These are phyloP conservation scores for Rhynchospora pubera DNA, from an alignment of 176 grass and related monocot species.

Conservation along the genomic window DNA sequence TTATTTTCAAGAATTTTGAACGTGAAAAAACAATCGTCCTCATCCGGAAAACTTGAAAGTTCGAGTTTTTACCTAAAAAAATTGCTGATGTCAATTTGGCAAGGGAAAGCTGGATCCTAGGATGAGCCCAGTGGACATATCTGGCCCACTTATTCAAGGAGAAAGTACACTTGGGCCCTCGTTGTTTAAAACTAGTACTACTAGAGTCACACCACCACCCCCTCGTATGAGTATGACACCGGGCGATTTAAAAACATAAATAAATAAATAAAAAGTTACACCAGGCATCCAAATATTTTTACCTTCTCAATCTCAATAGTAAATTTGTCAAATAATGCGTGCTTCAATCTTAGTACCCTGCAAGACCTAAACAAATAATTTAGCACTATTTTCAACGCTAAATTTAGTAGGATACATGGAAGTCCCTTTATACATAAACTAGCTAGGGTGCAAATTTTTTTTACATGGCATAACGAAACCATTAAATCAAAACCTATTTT, in stretches of 20 bases:
- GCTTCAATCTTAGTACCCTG: too few species aligned
- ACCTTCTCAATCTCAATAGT: not conserved
- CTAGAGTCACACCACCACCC: not conserved
- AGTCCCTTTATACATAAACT: too few species aligned
- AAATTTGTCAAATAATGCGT: not conserved
- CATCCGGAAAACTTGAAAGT: not conserved
- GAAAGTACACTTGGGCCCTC: not conserved
- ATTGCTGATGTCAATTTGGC: not conserved
- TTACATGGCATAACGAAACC: not conserved
- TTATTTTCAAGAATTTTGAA: not conserved
- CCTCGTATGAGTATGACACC: too few species aligned
- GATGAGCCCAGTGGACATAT: not conserved
- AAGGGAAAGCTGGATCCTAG: not conserved
- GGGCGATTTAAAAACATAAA: too few species aligned
- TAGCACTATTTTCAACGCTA: too few species aligned
- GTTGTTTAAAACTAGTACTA: not conserved
- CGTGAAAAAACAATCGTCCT: not conserved
- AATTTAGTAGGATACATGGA: too few species aligned
- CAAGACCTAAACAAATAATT: too few species aligned
- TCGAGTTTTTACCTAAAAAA: not conserved
- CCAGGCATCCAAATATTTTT: not conserved
- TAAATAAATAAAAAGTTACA: too few species aligned
- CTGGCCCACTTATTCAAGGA: not conserved
- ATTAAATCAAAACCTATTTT: not conserved
- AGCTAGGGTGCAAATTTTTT: too few species aligned